Percentiles rank a stretch among this genome's conserved stretches.
These are phyloP conservation scores for Penium margaritaceum DNA, from an alignment of 139 green algal genomes.

Conservation along the genomic window DNA sequence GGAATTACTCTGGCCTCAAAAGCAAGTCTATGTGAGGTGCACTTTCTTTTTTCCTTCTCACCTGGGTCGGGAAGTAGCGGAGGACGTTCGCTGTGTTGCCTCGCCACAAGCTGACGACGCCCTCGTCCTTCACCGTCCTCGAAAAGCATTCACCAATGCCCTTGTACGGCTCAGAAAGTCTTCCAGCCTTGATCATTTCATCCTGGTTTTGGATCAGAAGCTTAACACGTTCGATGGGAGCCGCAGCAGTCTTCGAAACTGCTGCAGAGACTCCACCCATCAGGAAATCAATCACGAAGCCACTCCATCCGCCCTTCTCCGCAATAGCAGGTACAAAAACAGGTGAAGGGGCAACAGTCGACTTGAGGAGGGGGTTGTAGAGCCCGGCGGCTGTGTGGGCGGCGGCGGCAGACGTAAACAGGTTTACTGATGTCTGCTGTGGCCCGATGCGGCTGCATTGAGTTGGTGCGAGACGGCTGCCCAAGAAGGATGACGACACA, in stretches of 20 bases:
- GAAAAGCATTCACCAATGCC: constrained; percentile 86
- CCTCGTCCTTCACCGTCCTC: constrained; percentile 74
- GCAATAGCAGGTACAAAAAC: constrained; percentile 22
- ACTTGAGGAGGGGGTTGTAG: too few species aligned
- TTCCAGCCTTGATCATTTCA: constrained; percentile 34
- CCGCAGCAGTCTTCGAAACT: constrained; percentile 89
- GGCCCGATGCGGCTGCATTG: too few species aligned
- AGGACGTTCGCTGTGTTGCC: constrained; percentile 97
- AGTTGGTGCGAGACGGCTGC: too few species aligned
- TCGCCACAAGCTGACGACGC: constrained; percentile 87
- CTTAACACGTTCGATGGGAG: constrained; percentile 96
- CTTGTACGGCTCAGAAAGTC: constrained; percentile 48
- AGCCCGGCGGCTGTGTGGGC: too few species aligned
- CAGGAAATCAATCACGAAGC: constrained; percentile 69
- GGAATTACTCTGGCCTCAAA: too few species aligned
- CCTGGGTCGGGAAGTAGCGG: constrained; percentile 90
- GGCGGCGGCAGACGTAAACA: too few species aligned
- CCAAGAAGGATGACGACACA: too few species aligned
- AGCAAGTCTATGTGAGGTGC: too few species aligned
- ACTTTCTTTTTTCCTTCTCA: too few species aligned
- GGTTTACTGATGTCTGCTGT: too few species aligned
- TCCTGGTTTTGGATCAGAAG: constrained; percentile 83
- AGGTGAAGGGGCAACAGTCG: too few species aligned
- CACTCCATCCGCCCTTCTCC: constrained; percentile 38
- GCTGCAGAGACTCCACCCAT: constrained; percentile 72